Evolutionary conservation across 2,329 filamentous ascomycete species (phyloP).

Genomic region (Alternaria angustiovoidea): DNA sequence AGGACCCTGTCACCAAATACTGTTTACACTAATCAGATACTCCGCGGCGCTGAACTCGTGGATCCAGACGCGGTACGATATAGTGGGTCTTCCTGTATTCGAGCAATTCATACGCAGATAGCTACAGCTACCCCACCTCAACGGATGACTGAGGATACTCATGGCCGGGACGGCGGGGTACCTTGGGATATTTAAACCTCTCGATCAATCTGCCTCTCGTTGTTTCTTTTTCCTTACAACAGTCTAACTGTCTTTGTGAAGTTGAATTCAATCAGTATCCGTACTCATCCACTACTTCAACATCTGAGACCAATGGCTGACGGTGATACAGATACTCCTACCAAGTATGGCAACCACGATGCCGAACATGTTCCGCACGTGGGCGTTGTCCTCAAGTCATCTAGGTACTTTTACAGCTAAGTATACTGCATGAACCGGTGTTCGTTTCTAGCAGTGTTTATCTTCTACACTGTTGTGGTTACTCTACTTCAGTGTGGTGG

Average conservation of each 20-base stretch:
- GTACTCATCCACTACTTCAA: conserved; percentile 27
- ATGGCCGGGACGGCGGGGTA: conserved; percentile 13
- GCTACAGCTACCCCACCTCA: conserved; percentile 38
- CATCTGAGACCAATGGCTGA: conserved; percentile 28
- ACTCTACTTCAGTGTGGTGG: background rate
- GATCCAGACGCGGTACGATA: conserved; percentile 7
- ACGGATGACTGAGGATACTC: conserved; percentile 33
- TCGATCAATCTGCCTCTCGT: conserved; percentile 7
- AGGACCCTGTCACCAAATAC: conserved; percentile 1
- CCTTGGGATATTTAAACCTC: conserved; percentile 30
- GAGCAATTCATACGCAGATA: conserved; percentile 16
- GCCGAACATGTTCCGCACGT: conserved; percentile 43
- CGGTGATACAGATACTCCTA: conserved; percentile 23
- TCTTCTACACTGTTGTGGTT: conserved; percentile 8
- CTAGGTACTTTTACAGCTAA: conserved; percentile 51
- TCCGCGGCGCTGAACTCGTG: conserved; percentile 10
- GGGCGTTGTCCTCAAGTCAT: conserved; percentile 46
- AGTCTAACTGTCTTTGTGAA: background rate
- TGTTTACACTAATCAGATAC: conserved; percentile 12
- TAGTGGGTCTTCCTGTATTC: conserved; percentile 13
- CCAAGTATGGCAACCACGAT: conserved; percentile 44
- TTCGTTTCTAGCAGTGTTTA: conserved; percentile 38
- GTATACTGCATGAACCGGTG: conserved; percentile 56
- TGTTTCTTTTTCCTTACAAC: background rate
- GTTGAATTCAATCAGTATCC: conserved; percentile 13